Percentiles rank a stretch among this genome's conserved stretches.
Conservation (phyloP, 805 yeast genomes). For the Helenozyma baotianmanensis region DNA sequence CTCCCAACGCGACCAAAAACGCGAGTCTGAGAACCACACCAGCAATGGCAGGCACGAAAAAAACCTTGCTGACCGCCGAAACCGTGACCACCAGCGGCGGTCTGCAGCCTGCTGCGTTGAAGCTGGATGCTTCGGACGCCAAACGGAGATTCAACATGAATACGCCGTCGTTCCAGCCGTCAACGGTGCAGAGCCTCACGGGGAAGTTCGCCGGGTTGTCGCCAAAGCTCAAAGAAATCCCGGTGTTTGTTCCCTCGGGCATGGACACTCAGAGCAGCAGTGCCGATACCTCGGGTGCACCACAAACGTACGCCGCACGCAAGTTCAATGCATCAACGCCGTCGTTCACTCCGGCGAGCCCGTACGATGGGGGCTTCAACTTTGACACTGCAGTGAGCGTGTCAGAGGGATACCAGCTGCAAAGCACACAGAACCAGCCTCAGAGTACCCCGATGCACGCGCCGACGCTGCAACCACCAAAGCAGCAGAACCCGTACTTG, state of each 20-base stretch:
- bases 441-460: constrained; percentile 9
- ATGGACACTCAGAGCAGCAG: constrained; percentile 8
- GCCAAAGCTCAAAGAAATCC: constrained; percentile 45
- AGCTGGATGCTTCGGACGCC: constrained; percentile 10
- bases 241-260: constrained; percentile 46
- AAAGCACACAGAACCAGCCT: constrained; percentile 8
- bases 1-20: neutral
- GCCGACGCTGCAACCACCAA: constrained; percentile 6
- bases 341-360: constrained; percentile 32
- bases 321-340: constrained; percentile 39
- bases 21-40: neutral
- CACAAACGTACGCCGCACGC: constrained; percentile 7
- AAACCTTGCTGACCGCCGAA: constrained; percentile 2
- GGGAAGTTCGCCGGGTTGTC: constrained; percentile 43
- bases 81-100: constrained; percentile 17
- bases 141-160: constrained; percentile 34
- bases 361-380: constrained; percentile 8
- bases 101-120: neutral
- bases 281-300: constrained; percentile 10
- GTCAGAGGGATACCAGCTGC: constrained; percentile 5
- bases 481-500: constrained; percentile 22
- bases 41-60: neutral
- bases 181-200: constrained; percentile 20
- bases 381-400: constrained; percentile 2
- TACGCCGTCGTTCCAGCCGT: constrained; percentile 43